phyloP scores from a whole-genome alignment of 495 filamentous ascomycete species.

The Xanthoparmelia taractica region DNA sequence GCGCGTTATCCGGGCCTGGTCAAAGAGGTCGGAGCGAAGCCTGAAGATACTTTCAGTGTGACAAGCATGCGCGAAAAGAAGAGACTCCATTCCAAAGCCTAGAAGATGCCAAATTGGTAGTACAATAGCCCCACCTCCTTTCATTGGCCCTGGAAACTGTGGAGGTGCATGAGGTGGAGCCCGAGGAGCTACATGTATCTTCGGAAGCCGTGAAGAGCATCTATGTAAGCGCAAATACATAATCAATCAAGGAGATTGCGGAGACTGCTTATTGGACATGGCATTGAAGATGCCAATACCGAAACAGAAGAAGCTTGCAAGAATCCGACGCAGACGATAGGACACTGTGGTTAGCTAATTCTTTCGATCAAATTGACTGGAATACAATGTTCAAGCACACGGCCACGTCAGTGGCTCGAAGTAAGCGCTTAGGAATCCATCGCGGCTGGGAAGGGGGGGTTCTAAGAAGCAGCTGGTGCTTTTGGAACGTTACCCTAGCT shows the following conservation, averaged over 20 bases:
- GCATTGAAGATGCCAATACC: not conserved
- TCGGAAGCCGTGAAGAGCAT: not conserved
- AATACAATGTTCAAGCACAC: not conserved
- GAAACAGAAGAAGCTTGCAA: not conserved
- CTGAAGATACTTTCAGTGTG: not conserved
- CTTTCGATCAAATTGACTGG: not conserved
- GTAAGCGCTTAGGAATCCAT: not conserved
- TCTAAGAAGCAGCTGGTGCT: not conserved
- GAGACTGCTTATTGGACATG: not conserved
- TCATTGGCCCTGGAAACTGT: not conserved
- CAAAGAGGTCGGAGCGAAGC: not conserved
- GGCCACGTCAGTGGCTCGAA: not conserved
- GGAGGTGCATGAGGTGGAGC: not conserved
- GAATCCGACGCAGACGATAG: not conserved
- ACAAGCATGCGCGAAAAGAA: not conserved
- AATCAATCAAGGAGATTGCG: not conserved
- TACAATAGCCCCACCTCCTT: not conserved
- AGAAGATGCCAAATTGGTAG: not conserved
- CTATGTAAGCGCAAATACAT: not conserved
- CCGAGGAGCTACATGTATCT: not conserved
- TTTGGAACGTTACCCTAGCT: not conserved
- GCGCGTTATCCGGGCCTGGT: too few relatives aligned
- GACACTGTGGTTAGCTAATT: not conserved
- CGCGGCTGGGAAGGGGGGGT: not conserved
- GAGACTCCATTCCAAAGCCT: not conserved